phyloP scores from a whole-genome alignment of 306 rosid species.

The Corylus avellana region DNA sequence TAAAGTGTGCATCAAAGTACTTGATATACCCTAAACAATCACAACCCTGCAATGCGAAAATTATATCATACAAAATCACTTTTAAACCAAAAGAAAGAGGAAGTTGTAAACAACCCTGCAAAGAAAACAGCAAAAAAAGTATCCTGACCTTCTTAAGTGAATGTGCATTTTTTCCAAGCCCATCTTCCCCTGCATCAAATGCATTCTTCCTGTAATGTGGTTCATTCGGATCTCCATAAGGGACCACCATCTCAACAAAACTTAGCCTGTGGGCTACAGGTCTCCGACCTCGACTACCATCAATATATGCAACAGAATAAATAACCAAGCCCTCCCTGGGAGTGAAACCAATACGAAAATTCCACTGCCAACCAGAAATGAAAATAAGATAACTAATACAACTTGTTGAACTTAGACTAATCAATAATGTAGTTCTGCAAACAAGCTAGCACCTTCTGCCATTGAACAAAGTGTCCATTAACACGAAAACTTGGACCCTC shows the following conservation, averaged over 20 bases:
- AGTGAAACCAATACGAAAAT: constrained; percentile 79
- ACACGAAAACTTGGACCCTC: constrained; percentile 89
- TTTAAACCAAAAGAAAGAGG: constrained; percentile 13
- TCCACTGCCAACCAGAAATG: constrained; percentile 63
- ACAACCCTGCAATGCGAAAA: constrained; percentile 60
- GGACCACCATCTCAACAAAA: constrained; percentile 87
- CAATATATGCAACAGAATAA: constrained; percentile 68
- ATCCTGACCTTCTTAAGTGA: constrained; percentile 72
- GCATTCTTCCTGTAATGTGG: constrained; percentile 88
- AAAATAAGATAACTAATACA: constrained; percentile 7
- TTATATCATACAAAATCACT: constrained; percentile 18
- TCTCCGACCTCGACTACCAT: constrained; percentile 76
- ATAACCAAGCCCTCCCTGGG: constrained; percentile 74
- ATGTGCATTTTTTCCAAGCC: constrained; percentile 79
- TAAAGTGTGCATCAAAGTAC: constrained; percentile 73
- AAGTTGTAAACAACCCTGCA: constrained; percentile 5
- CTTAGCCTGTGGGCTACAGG: constrained; percentile 77
- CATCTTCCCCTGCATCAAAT: constrained; percentile 90
- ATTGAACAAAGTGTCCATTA: constrained; percentile 67
- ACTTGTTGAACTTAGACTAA: constrained; percentile 13
- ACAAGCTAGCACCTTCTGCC: constrained; percentile 64
- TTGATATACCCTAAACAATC: constrained; percentile 79
- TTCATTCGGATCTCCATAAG: constrained; percentile 85
- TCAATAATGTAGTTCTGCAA: constrained; percentile 10
- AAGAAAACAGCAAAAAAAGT: neutral